A percentile compares a stretch with the other conserved stretches of the same genome.
These are phyloP conservation scores for Lipomyces mesembrius DNA, from an alignment of 805 yeast species.

Conservation along the genomic window DNA sequence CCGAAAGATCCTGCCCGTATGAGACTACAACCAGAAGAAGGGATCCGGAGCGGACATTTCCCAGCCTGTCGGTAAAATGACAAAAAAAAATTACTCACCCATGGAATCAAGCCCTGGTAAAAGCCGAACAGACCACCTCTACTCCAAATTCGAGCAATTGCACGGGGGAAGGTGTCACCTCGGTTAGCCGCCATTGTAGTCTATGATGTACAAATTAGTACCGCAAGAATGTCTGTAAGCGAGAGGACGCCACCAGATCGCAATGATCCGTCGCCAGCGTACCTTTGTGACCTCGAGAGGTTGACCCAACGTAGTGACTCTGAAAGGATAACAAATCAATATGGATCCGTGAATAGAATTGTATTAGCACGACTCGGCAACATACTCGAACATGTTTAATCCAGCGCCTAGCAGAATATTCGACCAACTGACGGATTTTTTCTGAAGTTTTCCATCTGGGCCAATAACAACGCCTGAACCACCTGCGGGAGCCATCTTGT, in stretches of 20 bases:
- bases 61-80: background rate
- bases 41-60: background rate
- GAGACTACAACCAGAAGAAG: constrained; percentile 1
- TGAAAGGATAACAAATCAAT: constrained; percentile 14
- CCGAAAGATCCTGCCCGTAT: background rate
- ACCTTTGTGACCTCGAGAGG: constrained; percentile 85
- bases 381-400: constrained; percentile 78
- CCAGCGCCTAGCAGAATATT: constrained; percentile 94
- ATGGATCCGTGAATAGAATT: background rate
- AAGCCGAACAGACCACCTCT: constrained; percentile 93
- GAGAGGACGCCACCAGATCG: background rate
- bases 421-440: constrained; percentile 85
- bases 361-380: constrained; percentile 3
- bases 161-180: constrained; percentile 64
- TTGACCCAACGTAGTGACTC: constrained; percentile 91
- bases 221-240: background rate
- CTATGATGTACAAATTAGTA: constrained; percentile 44
- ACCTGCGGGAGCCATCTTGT: constrained; percentile 15
- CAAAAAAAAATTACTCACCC: constrained; percentile 51
- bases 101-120: constrained; percentile 96
- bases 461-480: constrained; percentile 5
- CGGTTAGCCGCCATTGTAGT: constrained; percentile 99
- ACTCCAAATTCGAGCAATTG: constrained; percentile 79
- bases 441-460: constrained; percentile 48
- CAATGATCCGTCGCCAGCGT: background rate